These are phyloP conservation scores for Cadophora malorum DNA, from an alignment of 2,329 filamentous ascomycete species.

Conservation along the genomic window DNA sequence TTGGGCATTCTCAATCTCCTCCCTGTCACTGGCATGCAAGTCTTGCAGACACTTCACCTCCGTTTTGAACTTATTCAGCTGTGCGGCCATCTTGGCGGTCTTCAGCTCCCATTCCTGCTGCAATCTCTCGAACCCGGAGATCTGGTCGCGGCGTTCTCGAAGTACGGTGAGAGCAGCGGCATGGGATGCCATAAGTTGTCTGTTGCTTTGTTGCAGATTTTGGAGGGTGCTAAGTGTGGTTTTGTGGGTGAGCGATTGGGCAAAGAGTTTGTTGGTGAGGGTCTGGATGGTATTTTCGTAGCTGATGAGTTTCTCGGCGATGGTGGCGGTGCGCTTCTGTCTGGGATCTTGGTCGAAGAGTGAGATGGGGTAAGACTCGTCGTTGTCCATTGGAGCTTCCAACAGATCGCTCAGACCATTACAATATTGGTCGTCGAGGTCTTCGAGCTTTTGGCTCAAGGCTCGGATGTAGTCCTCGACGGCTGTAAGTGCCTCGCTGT, in stretches of 20 bases:
- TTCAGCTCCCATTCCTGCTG: neutral
- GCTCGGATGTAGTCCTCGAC: neutral
- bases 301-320: neutral
- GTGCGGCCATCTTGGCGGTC: neutral
- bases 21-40: neutral
- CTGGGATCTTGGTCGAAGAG: neutral
- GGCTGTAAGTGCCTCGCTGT: neutral
- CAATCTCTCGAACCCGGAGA: neutral
- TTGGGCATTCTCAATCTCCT: neutral
- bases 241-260: neutral
- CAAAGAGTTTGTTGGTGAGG: neutral
- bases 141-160: constrained; percentile 3
- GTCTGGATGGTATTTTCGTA: neutral
- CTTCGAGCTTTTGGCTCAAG: neutral
- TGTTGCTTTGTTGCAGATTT: neutral
- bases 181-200: neutral
- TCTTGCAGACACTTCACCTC: constrained; percentile 4
- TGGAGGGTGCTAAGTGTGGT: neutral
- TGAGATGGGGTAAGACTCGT: neutral
- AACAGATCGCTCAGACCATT: neutral
- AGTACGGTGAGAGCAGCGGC: neutral
- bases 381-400: neutral
- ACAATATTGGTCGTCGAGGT: neutral
- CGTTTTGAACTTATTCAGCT: neutral
- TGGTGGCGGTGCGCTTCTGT: neutral